Conservation (phyloP, 179 eudicot genomes). For the Nepenthes alata region DNA sequence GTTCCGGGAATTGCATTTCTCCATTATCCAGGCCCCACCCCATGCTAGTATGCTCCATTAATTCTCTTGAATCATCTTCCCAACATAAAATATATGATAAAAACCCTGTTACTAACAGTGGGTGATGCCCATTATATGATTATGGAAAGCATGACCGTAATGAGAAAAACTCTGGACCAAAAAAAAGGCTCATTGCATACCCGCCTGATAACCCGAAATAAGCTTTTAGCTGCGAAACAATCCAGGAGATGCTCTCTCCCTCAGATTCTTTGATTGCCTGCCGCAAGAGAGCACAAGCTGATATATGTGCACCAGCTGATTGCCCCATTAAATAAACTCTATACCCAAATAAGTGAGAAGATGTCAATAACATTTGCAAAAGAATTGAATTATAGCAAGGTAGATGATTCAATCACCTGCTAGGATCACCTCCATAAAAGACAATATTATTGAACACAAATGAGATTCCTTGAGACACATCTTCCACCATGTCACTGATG, state of each 20-base stretch:
- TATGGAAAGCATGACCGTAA: not conserved
- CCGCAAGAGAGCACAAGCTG: conserved; percentile 74
- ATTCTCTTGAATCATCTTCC: too few relatives aligned
- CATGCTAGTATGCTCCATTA: too few relatives aligned
- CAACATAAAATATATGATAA: too few relatives aligned
- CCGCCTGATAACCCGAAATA: conserved; percentile 98
- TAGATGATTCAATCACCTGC: conserved; percentile 34
- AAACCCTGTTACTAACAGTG: too few relatives aligned
- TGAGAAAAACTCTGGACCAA: not conserved
- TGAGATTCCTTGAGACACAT: conserved; percentile 91
- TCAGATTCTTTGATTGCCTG: conserved; percentile 64
- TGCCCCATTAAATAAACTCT: conserved; percentile 93
- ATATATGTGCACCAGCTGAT: conserved; percentile 98
- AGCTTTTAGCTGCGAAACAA: conserved; percentile 69
- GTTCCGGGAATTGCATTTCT: too few relatives aligned
- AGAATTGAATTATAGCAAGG: not conserved
- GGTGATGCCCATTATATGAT: not conserved
- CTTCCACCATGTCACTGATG: conserved; percentile 84
- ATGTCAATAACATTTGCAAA: conserved; percentile 2
- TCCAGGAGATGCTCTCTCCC: conserved; percentile 70
- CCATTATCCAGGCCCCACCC: too few relatives aligned
- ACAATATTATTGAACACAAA: conserved; percentile 71
- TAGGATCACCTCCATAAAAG: conserved; percentile 86
- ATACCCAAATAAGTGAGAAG: conserved; percentile 7
- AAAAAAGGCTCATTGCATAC: conserved; percentile 25